A percentile compares a stretch with the other conserved stretches of the same genome.
These are phyloP conservation scores for Penicillium oxalicum DNA, from an alignment of 2,329 filamentous ascomycete species.

Conservation along the genomic window DNA sequence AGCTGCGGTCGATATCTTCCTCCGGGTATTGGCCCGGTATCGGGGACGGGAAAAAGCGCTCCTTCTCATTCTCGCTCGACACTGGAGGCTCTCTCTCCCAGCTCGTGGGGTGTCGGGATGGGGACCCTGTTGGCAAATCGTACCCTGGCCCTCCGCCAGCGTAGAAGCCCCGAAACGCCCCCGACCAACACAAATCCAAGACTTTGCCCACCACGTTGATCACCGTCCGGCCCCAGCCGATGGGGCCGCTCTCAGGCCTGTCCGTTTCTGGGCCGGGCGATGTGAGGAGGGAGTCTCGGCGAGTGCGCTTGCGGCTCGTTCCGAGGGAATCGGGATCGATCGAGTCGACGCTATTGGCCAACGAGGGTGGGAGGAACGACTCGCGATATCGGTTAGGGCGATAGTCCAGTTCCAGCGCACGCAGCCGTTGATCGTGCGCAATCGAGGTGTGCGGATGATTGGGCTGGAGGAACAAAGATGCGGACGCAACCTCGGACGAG, in stretches of 20 bases:
- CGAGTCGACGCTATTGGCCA: constrained; percentile 26
- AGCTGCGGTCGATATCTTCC: constrained; percentile 56
- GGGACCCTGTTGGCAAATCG: constrained; percentile 41
- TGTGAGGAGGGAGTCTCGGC: constrained; percentile 25
- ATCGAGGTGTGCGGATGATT: constrained; percentile 33
- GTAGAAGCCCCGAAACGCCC: constrained; percentile 74
- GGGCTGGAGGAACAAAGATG: constrained; percentile 35
- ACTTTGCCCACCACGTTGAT: constrained; percentile 56
- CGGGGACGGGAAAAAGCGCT: constrained; percentile 36
- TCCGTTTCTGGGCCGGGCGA: constrained; percentile 16
- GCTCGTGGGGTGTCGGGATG: constrained; percentile 19
- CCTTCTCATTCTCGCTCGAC: constrained; percentile 17
- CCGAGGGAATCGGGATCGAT: constrained; percentile 15
- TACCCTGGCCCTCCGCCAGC: constrained; percentile 76
- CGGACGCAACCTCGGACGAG: constrained; percentile 24
- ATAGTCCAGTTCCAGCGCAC: constrained; percentile 35
- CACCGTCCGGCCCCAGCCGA: constrained; percentile 39
- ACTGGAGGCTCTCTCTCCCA: constrained; percentile 24
- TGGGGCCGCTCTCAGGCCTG: constrained; percentile 12
- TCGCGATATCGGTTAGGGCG: constrained; percentile 40
- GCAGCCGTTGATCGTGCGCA: constrained; percentile 20
- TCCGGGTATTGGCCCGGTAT: constrained; percentile 52
- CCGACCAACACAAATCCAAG: constrained; percentile 72
- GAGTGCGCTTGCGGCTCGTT: constrained; percentile 29
- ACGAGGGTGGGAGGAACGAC: constrained; percentile 19